Evolutionary conservation across 306 rosid species (phyloP).

Genomic region (Macrotyloma uniflorum): DNA sequence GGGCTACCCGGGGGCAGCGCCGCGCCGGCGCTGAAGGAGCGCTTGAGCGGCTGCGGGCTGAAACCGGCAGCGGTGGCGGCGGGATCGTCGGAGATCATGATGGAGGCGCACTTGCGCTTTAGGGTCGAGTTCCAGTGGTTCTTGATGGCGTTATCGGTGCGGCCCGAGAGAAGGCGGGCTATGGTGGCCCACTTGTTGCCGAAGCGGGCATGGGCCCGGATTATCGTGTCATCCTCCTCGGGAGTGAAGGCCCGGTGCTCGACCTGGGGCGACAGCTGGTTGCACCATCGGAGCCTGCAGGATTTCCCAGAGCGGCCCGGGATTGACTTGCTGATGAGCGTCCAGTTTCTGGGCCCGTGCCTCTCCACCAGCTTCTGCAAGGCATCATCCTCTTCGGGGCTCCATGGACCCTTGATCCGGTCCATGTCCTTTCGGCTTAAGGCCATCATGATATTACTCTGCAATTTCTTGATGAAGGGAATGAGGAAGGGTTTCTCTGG

Average conservation of each 20-base stretch:
- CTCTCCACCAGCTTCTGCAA: constrained; percentile 68
- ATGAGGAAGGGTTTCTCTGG: neutral
- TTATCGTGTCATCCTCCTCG: constrained; percentile 80
- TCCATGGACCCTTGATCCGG: constrained; percentile 99
- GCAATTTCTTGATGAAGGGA: neutral
- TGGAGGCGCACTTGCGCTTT: constrained; percentile 69
- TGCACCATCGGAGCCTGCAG: constrained; percentile 96
- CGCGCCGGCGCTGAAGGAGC: constrained; percentile 76
- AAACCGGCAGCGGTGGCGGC: constrained; percentile 30
- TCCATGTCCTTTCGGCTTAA: constrained; percentile 60
- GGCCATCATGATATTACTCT: constrained; percentile 39
- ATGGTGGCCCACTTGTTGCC: constrained; percentile 98
- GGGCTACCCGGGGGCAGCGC: constrained; percentile 74
- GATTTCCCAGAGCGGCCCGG: constrained; percentile 95
- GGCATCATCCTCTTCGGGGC: constrained; percentile 88
- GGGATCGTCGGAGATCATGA: constrained; percentile 35
- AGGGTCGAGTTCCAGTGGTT: constrained; percentile 99
- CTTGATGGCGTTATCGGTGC: constrained; percentile 96
- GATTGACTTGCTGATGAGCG: constrained; percentile 77
- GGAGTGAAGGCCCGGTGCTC: constrained; percentile 88
- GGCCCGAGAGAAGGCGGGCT: constrained; percentile 77
- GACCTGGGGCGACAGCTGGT: constrained; percentile 92
- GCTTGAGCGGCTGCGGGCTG: constrained; percentile 56
- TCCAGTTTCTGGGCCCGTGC: constrained; percentile 91
- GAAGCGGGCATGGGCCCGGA: constrained; percentile 86